These are phyloP conservation scores for Phialophora tarda DNA, from an alignment of 2,329 filamentous ascomycete genomes.

Conservation along the genomic window DNA sequence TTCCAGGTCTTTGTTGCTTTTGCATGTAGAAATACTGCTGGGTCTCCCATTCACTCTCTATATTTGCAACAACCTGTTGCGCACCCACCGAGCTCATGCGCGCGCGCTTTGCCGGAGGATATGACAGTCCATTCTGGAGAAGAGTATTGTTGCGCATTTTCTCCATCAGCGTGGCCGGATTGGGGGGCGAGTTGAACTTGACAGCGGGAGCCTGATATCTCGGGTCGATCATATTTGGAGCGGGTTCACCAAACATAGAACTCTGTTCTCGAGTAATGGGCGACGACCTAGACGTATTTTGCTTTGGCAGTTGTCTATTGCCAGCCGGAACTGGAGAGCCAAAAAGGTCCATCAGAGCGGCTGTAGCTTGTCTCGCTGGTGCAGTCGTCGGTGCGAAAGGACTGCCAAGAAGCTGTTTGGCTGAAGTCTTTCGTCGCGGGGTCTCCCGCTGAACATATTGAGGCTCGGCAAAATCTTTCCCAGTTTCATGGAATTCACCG, in stretches of 20 bases:
- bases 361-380: conserved; percentile 1
- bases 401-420: conserved; percentile 3
- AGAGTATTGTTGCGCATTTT: neutral
- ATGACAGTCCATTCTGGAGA: neutral
- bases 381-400: conserved; percentile 2
- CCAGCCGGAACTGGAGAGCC: neutral
- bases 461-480: neutral
- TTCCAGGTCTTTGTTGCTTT: neutral
- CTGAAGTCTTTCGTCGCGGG: conserved; percentile 1
- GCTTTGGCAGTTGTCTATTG: neutral
- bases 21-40: neutral
- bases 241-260: neutral
- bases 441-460: neutral
- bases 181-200: neutral
- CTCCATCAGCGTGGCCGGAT: neutral
- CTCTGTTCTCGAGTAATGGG: neutral
- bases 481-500: neutral
- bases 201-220: neutral
- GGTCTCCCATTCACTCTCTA: neutral
- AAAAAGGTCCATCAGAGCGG: conserved; percentile 6
- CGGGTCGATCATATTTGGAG: neutral
- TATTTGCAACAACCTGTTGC: neutral
- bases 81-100: neutral
- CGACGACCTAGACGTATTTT: neutral
- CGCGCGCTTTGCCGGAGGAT: neutral